phyloP scores from a whole-genome alignment of 192 early-diverging fungal genomes.

The Phlyctochytrium bullatum region DNA sequence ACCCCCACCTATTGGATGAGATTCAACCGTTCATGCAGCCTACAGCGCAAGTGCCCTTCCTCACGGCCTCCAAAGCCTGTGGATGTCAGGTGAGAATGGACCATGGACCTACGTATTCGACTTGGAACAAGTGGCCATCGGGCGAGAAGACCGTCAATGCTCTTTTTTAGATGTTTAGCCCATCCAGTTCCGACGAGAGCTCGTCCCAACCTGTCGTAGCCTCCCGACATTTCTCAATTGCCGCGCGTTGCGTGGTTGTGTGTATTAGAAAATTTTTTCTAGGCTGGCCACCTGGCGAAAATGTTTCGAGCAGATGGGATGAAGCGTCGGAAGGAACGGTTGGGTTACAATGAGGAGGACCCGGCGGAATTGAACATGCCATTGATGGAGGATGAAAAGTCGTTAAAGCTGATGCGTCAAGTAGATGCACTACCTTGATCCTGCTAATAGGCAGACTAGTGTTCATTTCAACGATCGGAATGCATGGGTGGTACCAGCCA shows the following conservation, averaged over 20 bases:
- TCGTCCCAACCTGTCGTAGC: no score
- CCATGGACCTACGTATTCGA: constrained; percentile 73
- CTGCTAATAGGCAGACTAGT: no score
- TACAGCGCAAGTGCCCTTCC: constrained; percentile 97
- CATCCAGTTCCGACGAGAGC: no score
- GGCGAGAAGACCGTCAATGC: constrained; percentile 98
- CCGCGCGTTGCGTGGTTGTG: no score
- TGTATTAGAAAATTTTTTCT: no score
- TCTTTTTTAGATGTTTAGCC: no score
- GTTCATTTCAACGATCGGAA: constrained; percentile 1
- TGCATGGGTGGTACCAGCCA: constrained; percentile 8
- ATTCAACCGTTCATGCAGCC: constrained; percentile 38
- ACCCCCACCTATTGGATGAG: constrained; percentile 82
- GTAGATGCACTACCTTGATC: neutral
- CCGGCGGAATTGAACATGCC: neutral
- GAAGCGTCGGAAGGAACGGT: neutral
- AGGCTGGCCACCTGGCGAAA: no score
- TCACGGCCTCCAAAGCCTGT: constrained; percentile 90
- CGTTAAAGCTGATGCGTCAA: constrained; percentile 6
- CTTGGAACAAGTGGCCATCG: constrained; percentile 98
- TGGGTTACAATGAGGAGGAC: neutral
- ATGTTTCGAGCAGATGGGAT: neutral
- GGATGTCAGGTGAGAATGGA: neutral
- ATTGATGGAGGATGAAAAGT: constrained; percentile 8
- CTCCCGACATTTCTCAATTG: no score